Evolutionary conservation across 2,329 filamentous ascomycete species (phyloP).

Genomic region (Colletotrichum australisinense): DNA sequence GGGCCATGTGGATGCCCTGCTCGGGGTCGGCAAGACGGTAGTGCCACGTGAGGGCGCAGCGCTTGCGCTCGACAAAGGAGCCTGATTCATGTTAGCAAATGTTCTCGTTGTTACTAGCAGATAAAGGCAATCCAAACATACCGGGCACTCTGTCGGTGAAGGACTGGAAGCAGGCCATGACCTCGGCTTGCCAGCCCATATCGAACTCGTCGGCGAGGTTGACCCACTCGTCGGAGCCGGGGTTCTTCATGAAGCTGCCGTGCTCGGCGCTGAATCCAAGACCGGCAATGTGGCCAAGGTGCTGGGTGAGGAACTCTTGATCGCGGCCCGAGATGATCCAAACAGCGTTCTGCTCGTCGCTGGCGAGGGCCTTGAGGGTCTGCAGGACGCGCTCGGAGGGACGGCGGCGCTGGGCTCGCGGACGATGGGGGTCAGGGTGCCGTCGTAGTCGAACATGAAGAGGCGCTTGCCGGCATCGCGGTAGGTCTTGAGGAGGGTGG

Average conservation of each 20-base stretch:
- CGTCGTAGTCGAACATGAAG: constrained; percentile 99
- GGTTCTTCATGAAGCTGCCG: constrained; percentile 92
- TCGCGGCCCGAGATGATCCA: constrained; percentile 99
- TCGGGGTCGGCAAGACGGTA: constrained; percentile 93
- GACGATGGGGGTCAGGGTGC: constrained; percentile 95
- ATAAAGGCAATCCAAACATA: constrained; percentile 51
- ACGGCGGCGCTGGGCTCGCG: constrained; percentile 90
- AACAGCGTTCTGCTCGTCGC: constrained; percentile 86
- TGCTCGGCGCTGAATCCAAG: constrained; percentile 97
- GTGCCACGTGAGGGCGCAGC: constrained; percentile 96
- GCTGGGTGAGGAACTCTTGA: constrained; percentile 89
- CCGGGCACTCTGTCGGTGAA: constrained; percentile 90
- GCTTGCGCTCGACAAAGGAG: constrained; percentile 93
- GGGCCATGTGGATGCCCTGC: constrained; percentile 82
- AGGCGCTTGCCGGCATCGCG: constrained; percentile 80
- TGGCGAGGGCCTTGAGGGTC: constrained; percentile 81
- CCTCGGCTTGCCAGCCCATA: constrained; percentile 93
- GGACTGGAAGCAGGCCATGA: constrained; percentile 85
- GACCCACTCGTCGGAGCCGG: constrained; percentile 82
- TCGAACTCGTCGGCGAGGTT: constrained; percentile 88
- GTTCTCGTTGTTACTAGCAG: not conserved
- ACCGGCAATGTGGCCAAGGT: constrained; percentile 89
- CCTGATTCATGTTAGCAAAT: constrained; percentile 57
- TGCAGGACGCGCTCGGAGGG: constrained; percentile 83
- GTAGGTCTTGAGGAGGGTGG: constrained; percentile 79